Percentiles rank a stretch among this genome's conserved stretches.
phyloP scores from a whole-genome alignment of 1,139 yeast genomes.

The Geotrichum candidum region DNA sequence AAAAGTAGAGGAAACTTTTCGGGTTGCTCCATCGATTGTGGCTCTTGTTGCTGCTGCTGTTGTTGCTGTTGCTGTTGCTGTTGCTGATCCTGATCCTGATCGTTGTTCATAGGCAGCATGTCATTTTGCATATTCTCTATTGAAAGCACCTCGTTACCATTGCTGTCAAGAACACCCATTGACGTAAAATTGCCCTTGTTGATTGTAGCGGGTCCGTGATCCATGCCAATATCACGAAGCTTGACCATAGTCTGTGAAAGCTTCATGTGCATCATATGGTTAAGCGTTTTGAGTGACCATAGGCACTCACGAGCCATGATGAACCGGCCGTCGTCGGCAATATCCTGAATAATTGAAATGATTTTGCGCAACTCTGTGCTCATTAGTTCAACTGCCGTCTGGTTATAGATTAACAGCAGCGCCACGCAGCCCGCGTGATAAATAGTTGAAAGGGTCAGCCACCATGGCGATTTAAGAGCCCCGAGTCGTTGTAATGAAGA shows the following conservation, averaged over 20 bases:
- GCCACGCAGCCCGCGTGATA: conserved; percentile 46
- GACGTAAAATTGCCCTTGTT: conserved; percentile 44
- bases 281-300: conserved; percentile 58
- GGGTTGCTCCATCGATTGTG: background rate
- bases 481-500: conserved; percentile 32
- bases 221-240: conserved; percentile 45
- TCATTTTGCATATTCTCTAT: background rate
- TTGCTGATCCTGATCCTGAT: background rate
- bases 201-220: conserved; percentile 48
- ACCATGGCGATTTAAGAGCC: conserved; percentile 46
- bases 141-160: conserved; percentile 18
- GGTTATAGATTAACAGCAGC: conserved; percentile 44
- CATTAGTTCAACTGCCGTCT: conserved; percentile 28
- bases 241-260: conserved; percentile 40
- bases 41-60: background rate
- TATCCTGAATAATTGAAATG: conserved; percentile 34
- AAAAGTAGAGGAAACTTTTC: background rate
- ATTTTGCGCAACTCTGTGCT: conserved; percentile 22
- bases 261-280: conserved; percentile 46
- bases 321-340: conserved; percentile 42
- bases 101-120: background rate
- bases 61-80: background rate
- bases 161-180: conserved; percentile 23
- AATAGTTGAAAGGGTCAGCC: conserved; percentile 43
- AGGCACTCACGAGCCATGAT: conserved; percentile 58